Evolutionary conservation across 345 rosid species (phyloP).

Genomic region (Euphorbia peplus): DNA sequence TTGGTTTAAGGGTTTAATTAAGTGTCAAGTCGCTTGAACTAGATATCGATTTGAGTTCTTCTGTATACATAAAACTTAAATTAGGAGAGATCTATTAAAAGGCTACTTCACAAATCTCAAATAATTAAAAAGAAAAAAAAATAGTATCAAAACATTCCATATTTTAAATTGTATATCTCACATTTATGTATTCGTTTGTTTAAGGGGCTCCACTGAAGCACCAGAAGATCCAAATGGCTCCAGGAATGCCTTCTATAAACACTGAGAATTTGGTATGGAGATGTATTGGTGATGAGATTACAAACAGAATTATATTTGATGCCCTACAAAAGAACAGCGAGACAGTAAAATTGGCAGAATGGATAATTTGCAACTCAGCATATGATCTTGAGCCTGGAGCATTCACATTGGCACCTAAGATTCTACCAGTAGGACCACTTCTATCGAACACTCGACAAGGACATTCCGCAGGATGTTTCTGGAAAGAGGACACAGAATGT

Average conservation of each 20-base stretch:
- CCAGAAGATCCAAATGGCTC: constrained; percentile 12
- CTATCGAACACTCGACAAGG: constrained; percentile 5
- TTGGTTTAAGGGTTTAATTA: too few relatives aligned
- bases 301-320: constrained; percentile 7
- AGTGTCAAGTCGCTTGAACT: too few relatives aligned
- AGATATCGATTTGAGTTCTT: too few relatives aligned
- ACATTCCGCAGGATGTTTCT: constrained; percentile 5
- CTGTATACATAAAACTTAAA: too few relatives aligned
- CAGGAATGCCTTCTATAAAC: constrained; percentile 17
- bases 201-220: constrained; percentile 15
- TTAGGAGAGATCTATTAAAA: too few relatives aligned
- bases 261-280: constrained; percentile 17
- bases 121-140: too few relatives aligned
- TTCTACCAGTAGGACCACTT: constrained; percentile 23
- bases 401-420: background rate
- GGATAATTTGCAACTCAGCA: constrained; percentile 24
- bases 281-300: background rate
- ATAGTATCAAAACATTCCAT: too few relatives aligned
- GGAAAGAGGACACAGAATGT: constrained; percentile 2
- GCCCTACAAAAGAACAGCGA: background rate
- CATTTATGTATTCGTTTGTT: background rate
- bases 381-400: constrained; percentile 23
- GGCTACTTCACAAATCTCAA: too few relatives aligned
- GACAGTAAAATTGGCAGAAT: background rate
- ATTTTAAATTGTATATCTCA: background rate